Evolutionary conservation across 2,329 filamentous ascomycete genomes (phyloP), one percentile per base, ranked within the genome.

Genomic region (Exophiala sp.): DNA sequence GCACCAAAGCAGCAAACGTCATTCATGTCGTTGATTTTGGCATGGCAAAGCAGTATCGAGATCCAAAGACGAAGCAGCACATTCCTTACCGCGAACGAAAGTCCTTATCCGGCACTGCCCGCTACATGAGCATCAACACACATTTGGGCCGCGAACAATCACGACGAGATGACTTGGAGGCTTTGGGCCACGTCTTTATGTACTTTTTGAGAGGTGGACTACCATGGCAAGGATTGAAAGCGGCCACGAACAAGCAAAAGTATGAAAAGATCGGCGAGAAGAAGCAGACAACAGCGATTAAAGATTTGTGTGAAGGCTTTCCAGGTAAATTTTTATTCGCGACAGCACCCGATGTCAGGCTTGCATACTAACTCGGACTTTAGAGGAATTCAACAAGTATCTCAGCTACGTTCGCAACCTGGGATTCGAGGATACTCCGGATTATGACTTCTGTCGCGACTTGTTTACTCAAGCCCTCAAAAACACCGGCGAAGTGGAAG

Each of bases 211-310:
- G 80, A 53, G 81, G 81, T 37, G 81, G 81, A 49, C 73, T 84
- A 44, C 81, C 81, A 48, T 84, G 81, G 81, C 81, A 84, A 66
- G 81, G 81, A 47, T 68, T 83, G 51, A 83, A 83, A 68, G 81
- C 81, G 62, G 81, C 81, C 13, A 84, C 81, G 48, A 84, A 84
- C 71, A 84, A 98, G 81, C 93, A 98, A 68, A 98, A 98, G 74
- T 98, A 98, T 68, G 93, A 98, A 74, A 97, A 97, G 79, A 98
- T 98, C 70, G 93, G 93, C 39, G 91, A 98, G 77, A 97, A 98
- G 85, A 98, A 98, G 77, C 93, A 97, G 74, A 96, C 91, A 0
- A 97, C 93, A 18, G 81, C 82, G 3, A 94, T 98, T 73, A 95
- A 96, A 74, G 93, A 98, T 63, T 81, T 98, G 13, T 97, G 91